A percentile compares a stretch with the other conserved stretches of the same genome.
These are phyloP conservation scores for Raddia distichophylla DNA, from an alignment of 176 grass and related monocot species.

Conservation along the genomic window DNA sequence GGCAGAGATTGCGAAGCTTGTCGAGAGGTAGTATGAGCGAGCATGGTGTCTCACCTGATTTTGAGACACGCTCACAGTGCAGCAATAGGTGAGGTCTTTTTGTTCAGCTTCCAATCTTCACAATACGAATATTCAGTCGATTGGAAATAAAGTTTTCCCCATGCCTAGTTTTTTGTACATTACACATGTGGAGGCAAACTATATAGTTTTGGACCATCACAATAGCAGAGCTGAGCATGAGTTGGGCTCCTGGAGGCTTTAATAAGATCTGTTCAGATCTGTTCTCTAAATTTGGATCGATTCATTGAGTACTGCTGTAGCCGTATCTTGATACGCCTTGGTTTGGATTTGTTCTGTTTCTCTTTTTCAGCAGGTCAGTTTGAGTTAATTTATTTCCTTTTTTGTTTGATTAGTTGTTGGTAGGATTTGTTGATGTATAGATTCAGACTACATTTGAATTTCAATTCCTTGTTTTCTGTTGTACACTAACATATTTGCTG, in stretches of 20 bases:
- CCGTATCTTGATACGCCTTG: slow-evolving; percentile 5
- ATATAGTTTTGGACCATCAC: slow-evolving; percentile 28
- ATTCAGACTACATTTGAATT: slow-evolving; percentile 37
- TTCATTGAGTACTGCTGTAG: not conserved
- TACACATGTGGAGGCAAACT: slow-evolving; percentile 32
- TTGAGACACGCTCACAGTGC: slow-evolving; percentile 51
- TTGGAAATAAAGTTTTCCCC: slow-evolving; percentile 32
- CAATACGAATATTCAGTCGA: slow-evolving; percentile 7
- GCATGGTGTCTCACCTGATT: slow-evolving; percentile 66
- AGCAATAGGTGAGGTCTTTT: slow-evolving; percentile 43
- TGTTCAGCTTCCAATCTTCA: not conserved
- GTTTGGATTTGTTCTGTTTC: not conserved
- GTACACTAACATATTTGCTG: slow-evolving; percentile 43
- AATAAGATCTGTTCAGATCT: slow-evolving; percentile 22
- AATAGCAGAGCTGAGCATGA: slow-evolving; percentile 12
- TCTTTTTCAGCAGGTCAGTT: slow-evolving; percentile 26
- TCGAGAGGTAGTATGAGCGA: slow-evolving; percentile 89
- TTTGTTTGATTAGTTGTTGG: slow-evolving; percentile 40
- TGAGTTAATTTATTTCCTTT: slow-evolving; percentile 28
- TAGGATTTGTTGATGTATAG: slow-evolving; percentile 50
- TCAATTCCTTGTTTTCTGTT: not conserved
- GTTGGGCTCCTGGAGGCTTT: slow-evolving; percentile 19
- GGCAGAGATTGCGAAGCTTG: slow-evolving; percentile 72
- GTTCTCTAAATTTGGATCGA: not conserved
- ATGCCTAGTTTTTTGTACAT: slow-evolving; percentile 39